Evolutionary conservation across 768 basidiomycete species (phyloP).

Genomic region (Postia placenta): DNA sequence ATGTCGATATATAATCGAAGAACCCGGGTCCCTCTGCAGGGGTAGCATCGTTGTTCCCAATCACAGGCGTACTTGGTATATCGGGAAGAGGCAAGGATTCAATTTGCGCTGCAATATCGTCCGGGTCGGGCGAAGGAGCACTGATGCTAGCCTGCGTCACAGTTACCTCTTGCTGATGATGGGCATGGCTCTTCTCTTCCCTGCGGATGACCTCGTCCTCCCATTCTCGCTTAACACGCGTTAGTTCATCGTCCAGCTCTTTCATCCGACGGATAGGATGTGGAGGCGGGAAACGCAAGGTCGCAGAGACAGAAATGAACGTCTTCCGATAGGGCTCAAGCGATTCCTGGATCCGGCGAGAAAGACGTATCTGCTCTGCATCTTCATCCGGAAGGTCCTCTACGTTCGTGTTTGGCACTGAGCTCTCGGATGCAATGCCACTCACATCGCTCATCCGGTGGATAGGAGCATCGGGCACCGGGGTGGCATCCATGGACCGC

Average conservation of each 20-base stretch:
- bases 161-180: conserved; percentile 38
- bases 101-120: conserved; percentile 65
- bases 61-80: conserved; percentile 33
- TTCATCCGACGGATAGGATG: conserved; percentile 86
- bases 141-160: conserved; percentile 24
- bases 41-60: conserved; percentile 21
- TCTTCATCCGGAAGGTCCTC: conserved; percentile 60
- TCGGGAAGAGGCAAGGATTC: conserved; percentile 41
- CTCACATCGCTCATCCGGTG: background rate
- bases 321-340: conserved; percentile 81
- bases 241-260: conserved; percentile 76
- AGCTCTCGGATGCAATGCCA: background rate
- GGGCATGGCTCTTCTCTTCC: conserved; percentile 55
- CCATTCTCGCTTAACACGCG: conserved; percentile 65
- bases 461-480: background rate
- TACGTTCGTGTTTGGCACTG: conserved; percentile 1
- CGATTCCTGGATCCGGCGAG: conserved; percentile 72
- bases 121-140: conserved; percentile 14
- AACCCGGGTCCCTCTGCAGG: conserved; percentile 33
- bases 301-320: conserved; percentile 91
- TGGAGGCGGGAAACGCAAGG: conserved; percentile 88
- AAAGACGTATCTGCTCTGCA: conserved; percentile 60
- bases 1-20: conserved; percentile 32
- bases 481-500: background rate
- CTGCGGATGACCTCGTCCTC: conserved; percentile 80